Percentiles rank a stretch among this genome's conserved stretches.
These are phyloP conservation scores for Botrytis sinoallii DNA, from an alignment of 2,329 filamentous ascomycete genomes.

Conservation along the genomic window DNA sequence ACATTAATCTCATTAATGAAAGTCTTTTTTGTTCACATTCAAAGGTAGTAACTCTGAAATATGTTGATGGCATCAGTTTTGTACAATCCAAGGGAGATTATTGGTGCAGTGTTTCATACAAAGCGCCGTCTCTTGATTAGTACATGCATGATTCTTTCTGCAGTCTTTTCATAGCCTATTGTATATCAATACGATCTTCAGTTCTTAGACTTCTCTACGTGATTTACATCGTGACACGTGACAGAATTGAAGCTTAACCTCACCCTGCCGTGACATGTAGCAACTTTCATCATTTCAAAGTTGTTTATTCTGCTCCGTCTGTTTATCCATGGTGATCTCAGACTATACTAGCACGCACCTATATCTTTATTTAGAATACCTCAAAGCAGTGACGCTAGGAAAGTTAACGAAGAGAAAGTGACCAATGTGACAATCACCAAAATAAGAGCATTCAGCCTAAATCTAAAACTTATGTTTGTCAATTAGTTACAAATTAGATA, in stretches of 20 bases:
- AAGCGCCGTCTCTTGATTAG: no score
- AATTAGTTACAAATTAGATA: neutral
- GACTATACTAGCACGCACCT: fast-evolving
- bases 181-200: fast-evolving
- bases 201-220: fast-evolving
- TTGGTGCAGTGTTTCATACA: neutral
- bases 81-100: fast-evolving
- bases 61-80: fast-evolving
- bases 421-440: neutral
- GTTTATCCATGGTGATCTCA: fast-evolving
- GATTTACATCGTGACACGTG: neutral
- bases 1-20: fast-evolving
- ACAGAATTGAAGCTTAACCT: neutral
- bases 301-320: neutral
- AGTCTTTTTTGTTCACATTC: neutral
- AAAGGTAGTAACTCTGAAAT: neutral
- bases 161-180: fast-evolving
- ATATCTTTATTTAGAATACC: fast-evolving
- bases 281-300: neutral
- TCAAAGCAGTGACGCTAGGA: fast-evolving
- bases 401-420: neutral
- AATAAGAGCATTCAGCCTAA: neutral
- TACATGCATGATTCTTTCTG: neutral
- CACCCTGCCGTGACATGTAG: neutral
- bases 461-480: neutral